Base-by-base conservation (phyloP, 2,329 filamentous ascomycete species). In the Apiospora rasikravindrae region DNA sequence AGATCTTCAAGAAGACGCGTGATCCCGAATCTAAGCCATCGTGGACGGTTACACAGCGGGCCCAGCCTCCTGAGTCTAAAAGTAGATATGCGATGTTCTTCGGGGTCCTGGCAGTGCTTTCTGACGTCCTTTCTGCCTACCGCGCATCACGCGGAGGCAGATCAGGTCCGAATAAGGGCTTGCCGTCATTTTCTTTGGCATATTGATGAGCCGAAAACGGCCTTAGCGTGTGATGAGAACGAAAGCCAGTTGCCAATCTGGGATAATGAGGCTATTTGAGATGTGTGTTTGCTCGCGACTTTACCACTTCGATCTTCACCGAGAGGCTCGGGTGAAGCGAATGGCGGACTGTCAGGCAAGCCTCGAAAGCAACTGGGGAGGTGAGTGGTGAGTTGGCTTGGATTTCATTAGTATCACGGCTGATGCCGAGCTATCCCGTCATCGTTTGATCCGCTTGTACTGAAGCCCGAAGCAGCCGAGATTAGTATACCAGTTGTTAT, bases 51-150 rank as follows among this genome's bases (percentile, higher is more conserved):
- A 61, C 53, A 33, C 53, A 61, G 16, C 53, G 53, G 53, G 29
- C 53, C 53, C 53, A 37, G 53, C 53, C 53, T 61, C 29, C 26
- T 29, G 29, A 33, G 53, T 40, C 33, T 64, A 64, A 64, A 64
- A 64, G 57, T 64, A 64, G 57, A 40, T 64, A 40, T 37, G 33
- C 40, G 22, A 37, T 13, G 24, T 4, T 40, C 16, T n/a, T n/a
- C 10, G n/a, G 29, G 4, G 19, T 22, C 29, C 33, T 64, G 33
- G 33, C 33, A n/a, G 22, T n/a, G 11, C 22, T 40, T 40, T 64
- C 33, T n/a, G n/a, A 2, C 8, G 22, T 61, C 53, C 26, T 64
- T 5, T 11, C 33, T 19, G 57, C 33, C 33, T 64, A 22, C 33
- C 57, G 57, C 57, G 22, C 29, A 24, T 3, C 14, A 10, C 29